phyloP scores from a whole-genome alignment of 345 rosid genomes.

The Gossypium raimondii region DNA sequence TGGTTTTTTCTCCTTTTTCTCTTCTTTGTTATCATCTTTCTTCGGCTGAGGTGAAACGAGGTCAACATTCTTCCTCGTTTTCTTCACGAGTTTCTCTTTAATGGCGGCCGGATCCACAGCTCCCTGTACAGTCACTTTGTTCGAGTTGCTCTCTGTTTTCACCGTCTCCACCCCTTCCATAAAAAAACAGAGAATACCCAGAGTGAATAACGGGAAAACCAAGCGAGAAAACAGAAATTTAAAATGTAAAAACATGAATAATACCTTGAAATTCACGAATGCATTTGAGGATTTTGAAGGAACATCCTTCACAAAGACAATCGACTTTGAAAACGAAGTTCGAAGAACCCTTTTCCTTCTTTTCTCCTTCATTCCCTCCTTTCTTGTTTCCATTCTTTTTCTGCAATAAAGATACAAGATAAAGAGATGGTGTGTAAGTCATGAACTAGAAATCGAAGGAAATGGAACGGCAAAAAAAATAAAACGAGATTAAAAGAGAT shows the following conservation, averaged over 20 bases:
- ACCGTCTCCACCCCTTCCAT: conserved; percentile 42
- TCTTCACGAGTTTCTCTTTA: conserved; percentile 39
- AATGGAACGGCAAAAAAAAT: background rate
- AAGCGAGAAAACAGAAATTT: background rate
- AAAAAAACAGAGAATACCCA: background rate
- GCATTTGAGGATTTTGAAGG: conserved; percentile 38
- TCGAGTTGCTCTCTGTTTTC: conserved; percentile 41
- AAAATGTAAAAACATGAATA: background rate
- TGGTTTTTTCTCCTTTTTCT: conserved; percentile 17
- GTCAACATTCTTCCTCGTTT: conserved; percentile 60
- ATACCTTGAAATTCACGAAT: conserved; percentile 54
- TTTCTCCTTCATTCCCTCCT: conserved; percentile 24
- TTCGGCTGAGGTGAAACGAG: conserved; percentile 73
- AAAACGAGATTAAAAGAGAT: no score
- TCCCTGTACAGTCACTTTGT: conserved; percentile 64
- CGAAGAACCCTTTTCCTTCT: conserved; percentile 25
- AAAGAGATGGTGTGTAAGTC: background rate
- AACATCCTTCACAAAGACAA: conserved; percentile 87
- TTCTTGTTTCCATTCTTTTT: conserved; percentile 26
- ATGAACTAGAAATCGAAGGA: background rate
- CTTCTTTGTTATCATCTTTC: conserved; percentile 37
- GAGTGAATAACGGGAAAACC: background rate
- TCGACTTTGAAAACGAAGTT: conserved; percentile 62
- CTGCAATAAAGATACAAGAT: background rate
- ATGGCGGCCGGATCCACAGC: conserved; percentile 55